Evolutionary conservation across 805 yeast species (phyloP), one percentile per base, ranked within the genome.

Genomic region (Teunomyces tritomae): DNA sequence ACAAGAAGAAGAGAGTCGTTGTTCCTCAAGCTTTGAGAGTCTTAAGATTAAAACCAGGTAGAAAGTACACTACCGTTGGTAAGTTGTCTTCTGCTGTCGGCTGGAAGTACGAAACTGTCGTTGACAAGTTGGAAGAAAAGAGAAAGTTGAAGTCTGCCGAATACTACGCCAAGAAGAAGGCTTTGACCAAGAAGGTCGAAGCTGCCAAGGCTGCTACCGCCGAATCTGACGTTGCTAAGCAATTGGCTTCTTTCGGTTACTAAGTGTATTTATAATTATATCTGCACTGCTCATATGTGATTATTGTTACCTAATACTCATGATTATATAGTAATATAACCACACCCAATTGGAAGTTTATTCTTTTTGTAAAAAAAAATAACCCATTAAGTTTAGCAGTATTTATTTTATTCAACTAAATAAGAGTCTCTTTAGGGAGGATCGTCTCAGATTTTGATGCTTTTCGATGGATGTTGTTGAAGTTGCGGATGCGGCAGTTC

Each of bases 1-100:
- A 94, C 94, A 89, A 85, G 83, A 89, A 90, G 89, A 92, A 92
- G 96, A 89, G 97, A 78, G 97, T 91, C 73, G 99, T 94, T 65
- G 99, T 94, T 72, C 99, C 99, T 76, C 96, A 89, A 83, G 99
- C 99, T 71, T 84, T 94, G 73, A 89, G 99, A 82, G 97, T 94
- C 65, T 83, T 94, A 76, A 90, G 99, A 85, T 87, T 94, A 79
- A 91, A 90, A 82, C 98, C 90, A 76, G 99, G 99, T 77, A 90
- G 99, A 87, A 94, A 94, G 82, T 94, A 86, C 96, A 89, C 97
- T 79, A 89, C 97, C 61, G 89, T 94, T 67, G 96, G 96, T 76
- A 90, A 94, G 77, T 84, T 94, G 76, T 86, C 96, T 63, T 77
- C 94, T 67, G 85, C 96, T 70, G 97, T 94, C 65, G 99, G 99